Conservation (phyloP, 208 protist species). For the Leishmania amazonensis region DNA sequence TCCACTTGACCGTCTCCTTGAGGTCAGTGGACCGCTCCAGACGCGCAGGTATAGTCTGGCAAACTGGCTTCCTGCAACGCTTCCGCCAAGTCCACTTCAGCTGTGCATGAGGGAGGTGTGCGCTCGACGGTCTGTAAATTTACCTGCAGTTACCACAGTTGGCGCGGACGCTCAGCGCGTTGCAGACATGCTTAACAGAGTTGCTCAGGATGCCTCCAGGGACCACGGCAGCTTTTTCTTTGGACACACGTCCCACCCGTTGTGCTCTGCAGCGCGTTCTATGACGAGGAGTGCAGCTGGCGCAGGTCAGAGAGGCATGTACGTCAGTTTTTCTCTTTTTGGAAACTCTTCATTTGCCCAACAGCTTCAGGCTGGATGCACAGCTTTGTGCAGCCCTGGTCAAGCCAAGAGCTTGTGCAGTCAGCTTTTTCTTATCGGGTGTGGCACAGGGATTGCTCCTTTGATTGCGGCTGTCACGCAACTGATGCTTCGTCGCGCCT, state of each 20-base stretch:
- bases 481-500: slow-evolving; percentile 33
- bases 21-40: slow-evolving; percentile 75
- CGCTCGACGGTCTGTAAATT: slow-evolving; percentile 17
- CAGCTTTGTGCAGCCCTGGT: slow-evolving; percentile 6
- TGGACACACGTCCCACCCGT: slow-evolving; percentile 38
- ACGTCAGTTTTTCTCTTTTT: slow-evolving; percentile 62
- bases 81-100: slow-evolving; percentile 20
- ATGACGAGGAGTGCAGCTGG: background rate
- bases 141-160: background rate
- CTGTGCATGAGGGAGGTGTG: slow-evolving; percentile 43
- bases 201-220: background rate
- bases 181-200: slow-evolving; percentile 35
- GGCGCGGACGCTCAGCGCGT: slow-evolving; percentile 17
- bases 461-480: slow-evolving; percentile 71
- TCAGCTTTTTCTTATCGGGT: slow-evolving; percentile 63
- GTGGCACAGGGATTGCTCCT: slow-evolving; percentile 82
- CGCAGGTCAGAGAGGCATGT: slow-evolving; percentile 30
- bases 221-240: slow-evolving; percentile 24
- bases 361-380: slow-evolving; percentile 33
- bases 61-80: slow-evolving; percentile 14
- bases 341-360: slow-evolving; percentile 59
- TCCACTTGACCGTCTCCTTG: slow-evolving; percentile 75
- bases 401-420: slow-evolving; percentile 6
- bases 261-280: slow-evolving; percentile 26
- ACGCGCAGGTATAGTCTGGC: slow-evolving; percentile 77